phyloP scores from a whole-genome alignment of 192 early-diverging fungal species.

The Umbelopsis vinacea region DNA sequence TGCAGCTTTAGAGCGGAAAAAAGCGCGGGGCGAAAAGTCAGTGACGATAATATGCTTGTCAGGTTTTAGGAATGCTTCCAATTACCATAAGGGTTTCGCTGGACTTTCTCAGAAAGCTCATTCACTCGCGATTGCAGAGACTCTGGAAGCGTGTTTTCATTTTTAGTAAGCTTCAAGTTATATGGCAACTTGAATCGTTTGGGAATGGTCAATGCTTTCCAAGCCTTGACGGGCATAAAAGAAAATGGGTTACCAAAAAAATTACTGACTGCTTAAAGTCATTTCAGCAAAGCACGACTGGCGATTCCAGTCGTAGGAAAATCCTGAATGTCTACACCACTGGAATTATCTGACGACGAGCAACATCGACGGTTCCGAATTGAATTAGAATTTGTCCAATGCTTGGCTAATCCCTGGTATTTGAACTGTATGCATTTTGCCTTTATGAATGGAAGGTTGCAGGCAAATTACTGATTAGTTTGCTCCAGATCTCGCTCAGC shows the following conservation, averaged over 20 bases:
- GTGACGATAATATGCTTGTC: neutral
- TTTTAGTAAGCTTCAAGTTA: neutral
- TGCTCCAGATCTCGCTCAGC: constrained; percentile 75
- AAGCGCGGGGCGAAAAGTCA: too few relatives aligned
- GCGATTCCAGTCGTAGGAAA: too few relatives aligned
- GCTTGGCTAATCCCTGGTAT: constrained; percentile 93
- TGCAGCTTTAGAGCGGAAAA: constrained; percentile 7
- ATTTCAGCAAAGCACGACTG: too few relatives aligned
- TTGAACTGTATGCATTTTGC: constrained; percentile 67
- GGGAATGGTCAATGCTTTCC: neutral
- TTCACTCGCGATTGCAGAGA: neutral
- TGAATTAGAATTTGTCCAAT: constrained; percentile 96
- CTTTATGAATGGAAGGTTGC: neutral
- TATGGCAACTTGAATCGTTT: constrained; percentile 3
- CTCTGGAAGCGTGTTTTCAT: neutral
- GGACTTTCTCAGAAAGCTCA: constrained; percentile 11
- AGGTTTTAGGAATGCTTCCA: neutral
- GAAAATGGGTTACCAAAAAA: neutral
- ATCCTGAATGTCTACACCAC: neutral
- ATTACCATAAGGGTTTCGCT: constrained; percentile 29
- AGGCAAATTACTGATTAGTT: neutral
- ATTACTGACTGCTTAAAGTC: constrained; percentile 2
- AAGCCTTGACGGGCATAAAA: neutral
- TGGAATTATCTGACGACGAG: constrained; percentile 22
- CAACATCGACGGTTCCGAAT: constrained; percentile 72